Percentiles rank a stretch among this genome's conserved stretches.
Evolutionary conservation across 441 rosid species (phyloP).

Genomic region (Mallotus japonicus): DNA sequence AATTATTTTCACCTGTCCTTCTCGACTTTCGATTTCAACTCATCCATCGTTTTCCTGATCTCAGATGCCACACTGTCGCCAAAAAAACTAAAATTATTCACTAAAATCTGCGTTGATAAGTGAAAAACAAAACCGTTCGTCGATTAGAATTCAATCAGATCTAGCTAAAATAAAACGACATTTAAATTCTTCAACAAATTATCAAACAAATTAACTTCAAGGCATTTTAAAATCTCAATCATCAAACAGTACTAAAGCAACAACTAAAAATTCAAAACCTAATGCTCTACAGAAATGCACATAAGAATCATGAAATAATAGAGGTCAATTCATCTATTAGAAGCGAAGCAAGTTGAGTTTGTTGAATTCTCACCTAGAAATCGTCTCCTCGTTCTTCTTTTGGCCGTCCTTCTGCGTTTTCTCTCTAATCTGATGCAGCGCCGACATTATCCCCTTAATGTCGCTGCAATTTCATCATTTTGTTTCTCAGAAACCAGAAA

Average conservation of each 20-base stretch:
- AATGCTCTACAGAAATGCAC: no score
- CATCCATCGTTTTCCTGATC: conserved; percentile 57
- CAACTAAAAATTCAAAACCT: no score
- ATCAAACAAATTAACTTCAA: no score
- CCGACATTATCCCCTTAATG: conserved; percentile 76
- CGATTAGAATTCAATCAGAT: neutral
- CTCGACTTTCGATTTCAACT: conserved; percentile 65
- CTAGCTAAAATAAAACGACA: no score
- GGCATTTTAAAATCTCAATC: no score
- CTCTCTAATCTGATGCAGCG: conserved; percentile 71
- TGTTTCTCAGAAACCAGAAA: neutral
- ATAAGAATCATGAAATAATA: no score
- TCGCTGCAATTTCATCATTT: conserved; percentile 50
- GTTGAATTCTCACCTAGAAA: conserved; percentile 53
- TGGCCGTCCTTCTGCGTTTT: conserved; percentile 72
- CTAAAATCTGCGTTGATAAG: no score
- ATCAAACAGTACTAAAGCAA: no score
- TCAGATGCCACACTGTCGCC: conserved; percentile 67
- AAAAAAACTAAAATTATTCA: neutral
- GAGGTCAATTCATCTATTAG: neutral
- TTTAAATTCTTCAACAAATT: no score
- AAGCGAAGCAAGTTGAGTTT: neutral
- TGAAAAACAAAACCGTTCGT: no score
- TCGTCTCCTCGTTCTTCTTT: conserved; percentile 83
- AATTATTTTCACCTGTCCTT: conserved; percentile 58